Percentiles rank a stretch among this genome's conserved stretches.
Evolutionary conservation across 2,329 filamentous ascomycete species (phyloP).

Genomic region (Hymenoscyphus albidus): DNA sequence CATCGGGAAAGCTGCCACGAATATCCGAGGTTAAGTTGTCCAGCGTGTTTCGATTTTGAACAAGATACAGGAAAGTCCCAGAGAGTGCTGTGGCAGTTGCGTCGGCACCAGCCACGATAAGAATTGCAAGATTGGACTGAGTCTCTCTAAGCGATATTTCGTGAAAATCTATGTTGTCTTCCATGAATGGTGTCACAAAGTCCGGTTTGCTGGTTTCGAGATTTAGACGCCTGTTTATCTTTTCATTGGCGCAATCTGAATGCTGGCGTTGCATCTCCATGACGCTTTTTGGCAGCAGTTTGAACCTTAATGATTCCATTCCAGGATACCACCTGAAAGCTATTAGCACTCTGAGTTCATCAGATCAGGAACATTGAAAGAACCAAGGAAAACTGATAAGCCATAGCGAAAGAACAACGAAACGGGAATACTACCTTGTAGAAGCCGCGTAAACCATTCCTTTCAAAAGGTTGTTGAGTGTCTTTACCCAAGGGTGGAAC

Average conservation of each 20-base stretch:
- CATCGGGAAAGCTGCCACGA: slow-evolving; percentile 36
- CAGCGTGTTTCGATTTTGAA: no score
- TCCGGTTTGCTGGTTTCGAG: neutral
- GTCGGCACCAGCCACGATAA: no score
- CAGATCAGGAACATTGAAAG: no score
- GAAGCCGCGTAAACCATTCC: neutral
- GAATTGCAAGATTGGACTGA: no score
- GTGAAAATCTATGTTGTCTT: slow-evolving; percentile 16
- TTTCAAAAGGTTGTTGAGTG: neutral
- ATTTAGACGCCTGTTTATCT: neutral
- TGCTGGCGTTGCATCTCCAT: slow-evolving; percentile 7
- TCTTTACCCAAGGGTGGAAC: neutral
- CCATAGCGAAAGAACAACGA: no score
- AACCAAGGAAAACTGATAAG: no score
- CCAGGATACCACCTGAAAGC: neutral
- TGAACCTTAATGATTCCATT: neutral
- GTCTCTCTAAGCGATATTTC: no score
- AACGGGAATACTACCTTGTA: neutral
- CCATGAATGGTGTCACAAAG: slow-evolving; percentile 4
- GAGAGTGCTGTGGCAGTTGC: no score
- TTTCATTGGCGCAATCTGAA: slow-evolving; percentile 1
- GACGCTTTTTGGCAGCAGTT: neutral
- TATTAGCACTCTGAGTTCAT: no score
- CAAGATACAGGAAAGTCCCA: no score
- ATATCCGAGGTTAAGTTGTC: slow-evolving; percentile 23